These are phyloP conservation scores for Penicillium samsonianum DNA, from an alignment of 495 filamentous ascomycete genomes.

Conservation along the genomic window DNA sequence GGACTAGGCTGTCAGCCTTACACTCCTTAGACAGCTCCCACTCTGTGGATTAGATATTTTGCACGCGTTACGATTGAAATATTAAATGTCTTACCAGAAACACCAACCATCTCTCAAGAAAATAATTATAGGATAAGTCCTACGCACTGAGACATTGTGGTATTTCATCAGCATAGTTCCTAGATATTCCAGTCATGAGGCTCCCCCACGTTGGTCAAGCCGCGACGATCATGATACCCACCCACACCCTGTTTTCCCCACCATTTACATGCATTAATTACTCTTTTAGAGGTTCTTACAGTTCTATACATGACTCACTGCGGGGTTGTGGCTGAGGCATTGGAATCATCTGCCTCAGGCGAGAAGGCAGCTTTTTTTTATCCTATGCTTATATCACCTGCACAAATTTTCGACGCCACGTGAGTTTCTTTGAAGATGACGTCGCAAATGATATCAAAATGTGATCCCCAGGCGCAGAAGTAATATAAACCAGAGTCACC, in stretches of 20 bases:
- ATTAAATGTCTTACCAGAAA: neutral
- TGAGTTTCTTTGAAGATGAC: neutral
- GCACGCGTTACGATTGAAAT: neutral
- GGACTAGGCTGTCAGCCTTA: slow-evolving; percentile 9
- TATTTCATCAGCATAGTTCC: neutral
- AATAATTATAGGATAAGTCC: neutral
- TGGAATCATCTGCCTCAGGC: slow-evolving; percentile 1
- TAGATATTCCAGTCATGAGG: neutral
- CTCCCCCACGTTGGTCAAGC: neutral
- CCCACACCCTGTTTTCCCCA: neutral
- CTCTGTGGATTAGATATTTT: neutral
- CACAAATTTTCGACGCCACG: neutral
- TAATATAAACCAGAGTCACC: neutral
- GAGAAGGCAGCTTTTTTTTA: neutral
- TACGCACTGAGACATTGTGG: neutral
- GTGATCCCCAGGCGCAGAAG: neutral
- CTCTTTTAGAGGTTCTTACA: neutral
- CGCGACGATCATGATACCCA: slow-evolving; percentile 4
- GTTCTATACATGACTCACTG: slow-evolving; percentile 10
- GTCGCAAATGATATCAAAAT: neutral
- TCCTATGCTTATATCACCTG: neutral
- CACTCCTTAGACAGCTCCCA: slow-evolving; percentile 1
- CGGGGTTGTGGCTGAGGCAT: slow-evolving; percentile 4
- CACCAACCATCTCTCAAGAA: neutral
- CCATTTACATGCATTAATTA: neutral